Evolutionary conservation across 331 rosid genomes (phyloP).

Genomic region (Pyracantha coccinea): DNA sequence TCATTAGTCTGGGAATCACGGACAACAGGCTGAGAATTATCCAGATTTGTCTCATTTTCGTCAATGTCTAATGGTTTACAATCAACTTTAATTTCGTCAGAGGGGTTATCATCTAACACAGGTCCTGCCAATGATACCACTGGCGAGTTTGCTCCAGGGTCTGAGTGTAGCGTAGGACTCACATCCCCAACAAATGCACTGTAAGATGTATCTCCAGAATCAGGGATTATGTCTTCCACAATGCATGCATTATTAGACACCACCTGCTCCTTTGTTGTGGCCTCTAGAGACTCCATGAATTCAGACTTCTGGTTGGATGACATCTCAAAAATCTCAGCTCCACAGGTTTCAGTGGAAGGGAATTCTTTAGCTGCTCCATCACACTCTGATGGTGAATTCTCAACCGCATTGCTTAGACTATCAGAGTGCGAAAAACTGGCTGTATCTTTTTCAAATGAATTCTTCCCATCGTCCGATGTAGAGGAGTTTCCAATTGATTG

Average conservation of each 20-base stretch:
- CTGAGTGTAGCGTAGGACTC: constrained; percentile 19
- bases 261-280: constrained; percentile 19
- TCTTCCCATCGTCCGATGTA: constrained; percentile 49
- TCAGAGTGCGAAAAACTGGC: constrained; percentile 45
- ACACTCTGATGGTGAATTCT: constrained; percentile 37
- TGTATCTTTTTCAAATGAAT: constrained; percentile 37
- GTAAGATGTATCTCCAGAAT: constrained; percentile 29
- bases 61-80: constrained; percentile 18
- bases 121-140: constrained; percentile 18
- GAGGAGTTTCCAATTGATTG: constrained; percentile 50
- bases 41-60: constrained; percentile 26
- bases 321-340: constrained; percentile 28
- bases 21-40: constrained; percentile 25
- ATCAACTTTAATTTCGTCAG: constrained; percentile 15
- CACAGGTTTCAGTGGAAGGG: constrained; percentile 26
- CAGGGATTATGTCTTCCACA: constrained; percentile 29
- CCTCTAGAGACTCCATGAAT: constrained; percentile 20
- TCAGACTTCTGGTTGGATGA: constrained; percentile 25
- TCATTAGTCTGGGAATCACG: constrained; percentile 20
- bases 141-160: constrained; percentile 27
- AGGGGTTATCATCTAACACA: constrained; percentile 26
- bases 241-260: constrained; percentile 19
- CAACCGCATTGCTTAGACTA: constrained; percentile 33
- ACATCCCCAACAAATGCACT: constrained; percentile 29
- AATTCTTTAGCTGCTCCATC: constrained; percentile 25